Percentiles rank a stretch among this genome's conserved stretches.
Evolutionary conservation across 2,329 filamentous ascomycete species (phyloP).

Genomic region (Annulohypoxylon truncatum): DNA sequence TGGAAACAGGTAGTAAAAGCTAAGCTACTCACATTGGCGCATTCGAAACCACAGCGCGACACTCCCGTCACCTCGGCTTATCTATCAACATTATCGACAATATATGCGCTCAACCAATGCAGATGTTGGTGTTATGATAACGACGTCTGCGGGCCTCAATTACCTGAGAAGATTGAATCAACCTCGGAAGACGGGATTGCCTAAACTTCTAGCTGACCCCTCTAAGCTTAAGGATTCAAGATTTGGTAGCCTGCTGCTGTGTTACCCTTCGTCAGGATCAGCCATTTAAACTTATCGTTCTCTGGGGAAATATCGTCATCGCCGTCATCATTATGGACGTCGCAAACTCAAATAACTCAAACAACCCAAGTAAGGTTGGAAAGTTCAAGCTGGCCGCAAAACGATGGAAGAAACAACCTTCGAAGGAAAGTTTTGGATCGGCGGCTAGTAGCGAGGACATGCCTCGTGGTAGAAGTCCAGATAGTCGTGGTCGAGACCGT

Average conservation of each 20-base stretch:
- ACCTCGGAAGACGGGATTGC: neutral
- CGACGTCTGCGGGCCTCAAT: neutral
- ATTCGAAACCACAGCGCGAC: slow-evolving; percentile 9
- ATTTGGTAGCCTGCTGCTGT: slow-evolving; percentile 12
- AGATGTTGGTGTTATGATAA: neutral
- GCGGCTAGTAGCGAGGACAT: slow-evolving; percentile 48
- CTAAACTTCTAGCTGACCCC: slow-evolving; percentile 2
- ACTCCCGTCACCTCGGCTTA: slow-evolving; percentile 6
- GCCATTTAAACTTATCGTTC: neutral
- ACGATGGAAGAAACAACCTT: slow-evolving; percentile 59
- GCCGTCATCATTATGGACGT: slow-evolving; percentile 42
- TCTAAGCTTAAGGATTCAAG: neutral
- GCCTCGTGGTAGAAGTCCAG: slow-evolving; percentile 46
- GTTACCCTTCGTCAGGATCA: slow-evolving; percentile 11
- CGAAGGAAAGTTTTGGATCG: slow-evolving; percentile 53
- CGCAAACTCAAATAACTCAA: slow-evolving; percentile 36
- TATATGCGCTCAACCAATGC: slow-evolving; percentile 10
- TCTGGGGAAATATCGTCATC: slow-evolving; percentile 13
- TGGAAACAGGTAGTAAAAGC: slow-evolving; percentile 29
- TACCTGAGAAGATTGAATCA: neutral
- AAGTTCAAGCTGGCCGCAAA: slow-evolving; percentile 60
- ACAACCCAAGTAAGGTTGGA: slow-evolving; percentile 37
- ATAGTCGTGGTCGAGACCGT: slow-evolving; percentile 30
- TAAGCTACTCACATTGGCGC: slow-evolving; percentile 1
- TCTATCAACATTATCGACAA: neutral